Evolutionary conservation across 495 filamentous ascomycete genomes (phyloP).

Genomic region (Chaetomidium leptoderma): DNA sequence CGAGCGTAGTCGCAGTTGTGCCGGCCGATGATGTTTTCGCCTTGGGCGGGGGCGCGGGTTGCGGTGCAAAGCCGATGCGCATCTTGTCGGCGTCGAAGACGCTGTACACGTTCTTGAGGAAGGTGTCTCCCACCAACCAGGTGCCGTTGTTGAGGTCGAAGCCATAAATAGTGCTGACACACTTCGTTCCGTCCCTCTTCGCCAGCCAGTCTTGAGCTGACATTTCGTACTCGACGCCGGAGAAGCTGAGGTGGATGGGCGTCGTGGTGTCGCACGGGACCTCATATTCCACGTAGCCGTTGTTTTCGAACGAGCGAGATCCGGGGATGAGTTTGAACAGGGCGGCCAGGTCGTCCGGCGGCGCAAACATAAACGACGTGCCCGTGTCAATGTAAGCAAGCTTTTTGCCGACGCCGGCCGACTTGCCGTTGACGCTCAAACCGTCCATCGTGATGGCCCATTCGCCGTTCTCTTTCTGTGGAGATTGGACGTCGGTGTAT

Average conservation of each 20-base stretch:
- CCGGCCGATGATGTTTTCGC: conserved; percentile 11
- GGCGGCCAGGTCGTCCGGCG: conserved; percentile 56
- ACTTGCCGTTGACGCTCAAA: conserved; percentile 53
- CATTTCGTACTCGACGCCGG: conserved; percentile 56
- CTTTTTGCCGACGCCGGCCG: conserved; percentile 45
- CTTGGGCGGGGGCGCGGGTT: conserved; percentile 24
- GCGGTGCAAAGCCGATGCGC: conserved; percentile 49
- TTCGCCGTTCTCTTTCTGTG: conserved; percentile 32
- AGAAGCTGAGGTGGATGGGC: conserved; percentile 38
- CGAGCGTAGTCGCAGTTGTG: conserved; percentile 16
- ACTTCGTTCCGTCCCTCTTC: conserved; percentile 40
- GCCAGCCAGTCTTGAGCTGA: conserved; percentile 67
- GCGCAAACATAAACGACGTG: conserved; percentile 69
- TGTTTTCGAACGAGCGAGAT: conserved; percentile 30
- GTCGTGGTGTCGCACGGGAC: conserved; percentile 66
- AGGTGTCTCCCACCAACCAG: conserved; percentile 79
- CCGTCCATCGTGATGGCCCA: conserved; percentile 71
- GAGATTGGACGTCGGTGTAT: conserved; percentile 51
- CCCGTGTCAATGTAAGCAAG: conserved; percentile 76
- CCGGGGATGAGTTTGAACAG: conserved; percentile 65
- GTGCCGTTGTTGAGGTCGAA: conserved; percentile 40
- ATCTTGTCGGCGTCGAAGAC: conserved; percentile 69
- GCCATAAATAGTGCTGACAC: conserved; percentile 62
- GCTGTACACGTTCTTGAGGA: conserved; percentile 85
- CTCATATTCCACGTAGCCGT: conserved; percentile 53